phyloP scores from a whole-genome alignment of 306 rosid genomes.

The Acmispon strigosus region DNA sequence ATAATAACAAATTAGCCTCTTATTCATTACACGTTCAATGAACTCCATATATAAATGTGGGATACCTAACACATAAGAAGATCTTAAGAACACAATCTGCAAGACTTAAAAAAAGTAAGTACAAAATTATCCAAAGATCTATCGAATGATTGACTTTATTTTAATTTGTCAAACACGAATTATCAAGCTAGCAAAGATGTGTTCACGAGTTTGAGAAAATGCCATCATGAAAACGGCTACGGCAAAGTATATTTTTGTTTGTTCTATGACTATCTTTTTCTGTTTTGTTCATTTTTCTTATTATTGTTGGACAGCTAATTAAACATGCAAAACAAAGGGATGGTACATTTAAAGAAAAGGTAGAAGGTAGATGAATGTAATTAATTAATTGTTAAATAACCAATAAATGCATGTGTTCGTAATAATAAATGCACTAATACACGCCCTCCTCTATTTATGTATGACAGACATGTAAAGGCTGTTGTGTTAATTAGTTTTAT shows the following conservation, averaged over 20 bases:
- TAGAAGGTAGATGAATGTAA: slow-evolving; percentile 18
- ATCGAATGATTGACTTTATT: too few species aligned
- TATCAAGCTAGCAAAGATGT: too few species aligned
- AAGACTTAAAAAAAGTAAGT: too few species aligned
- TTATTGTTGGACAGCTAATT: neutral
- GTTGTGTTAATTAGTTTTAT: slow-evolving; percentile 1
- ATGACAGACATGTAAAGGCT: slow-evolving; percentile 18
- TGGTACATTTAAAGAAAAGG: slow-evolving; percentile 16
- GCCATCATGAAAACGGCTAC: neutral
- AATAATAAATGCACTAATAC: slow-evolving; percentile 14
- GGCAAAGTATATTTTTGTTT: neutral
- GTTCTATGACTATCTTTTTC: neutral
- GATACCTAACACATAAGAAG: too few species aligned
- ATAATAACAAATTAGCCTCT: too few species aligned
- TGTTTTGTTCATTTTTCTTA: neutral
- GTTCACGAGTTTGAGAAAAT: neutral
- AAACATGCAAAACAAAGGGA: slow-evolving; percentile 13
- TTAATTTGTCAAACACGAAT: too few species aligned
- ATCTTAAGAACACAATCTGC: too few species aligned
- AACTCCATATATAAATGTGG: too few species aligned
- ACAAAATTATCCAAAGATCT: too few species aligned
- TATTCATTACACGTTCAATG: too few species aligned
- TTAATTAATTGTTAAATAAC: slow-evolving; percentile 23
- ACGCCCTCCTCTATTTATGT: slow-evolving; percentile 21
- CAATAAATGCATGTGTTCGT: slow-evolving; percentile 27